Conservation (phyloP, 192 early-diverging fungal species). For the Coemansia sp. region DNA sequence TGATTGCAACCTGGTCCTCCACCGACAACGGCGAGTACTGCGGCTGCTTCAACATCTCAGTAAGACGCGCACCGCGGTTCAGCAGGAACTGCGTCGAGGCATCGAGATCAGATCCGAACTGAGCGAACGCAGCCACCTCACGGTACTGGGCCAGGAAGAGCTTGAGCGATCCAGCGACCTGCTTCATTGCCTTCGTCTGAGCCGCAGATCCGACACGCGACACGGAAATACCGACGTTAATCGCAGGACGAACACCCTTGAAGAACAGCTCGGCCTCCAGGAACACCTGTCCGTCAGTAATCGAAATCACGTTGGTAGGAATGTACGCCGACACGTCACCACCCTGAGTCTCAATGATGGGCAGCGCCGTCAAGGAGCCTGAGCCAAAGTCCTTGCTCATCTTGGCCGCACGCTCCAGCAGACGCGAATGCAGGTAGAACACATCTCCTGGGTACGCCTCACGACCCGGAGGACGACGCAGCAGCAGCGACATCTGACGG, state of each 20-base stretch:
- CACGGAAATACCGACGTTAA: slow-evolving; percentile 99
- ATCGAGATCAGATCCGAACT: slow-evolving; percentile 99
- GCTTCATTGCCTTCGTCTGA: slow-evolving; percentile 99
- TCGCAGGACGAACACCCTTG: slow-evolving; percentile 99
- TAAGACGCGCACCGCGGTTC: slow-evolving; percentile 99
- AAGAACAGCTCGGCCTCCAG: slow-evolving; percentile 99
- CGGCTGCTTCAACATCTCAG: slow-evolving; percentile 99
- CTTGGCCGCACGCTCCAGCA: slow-evolving; percentile 99
- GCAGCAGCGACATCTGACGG: slow-evolving; percentile 99
- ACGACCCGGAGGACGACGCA: slow-evolving; percentile 99
- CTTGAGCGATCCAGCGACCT: slow-evolving; percentile 99
- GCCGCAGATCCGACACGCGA: slow-evolving; percentile 99
- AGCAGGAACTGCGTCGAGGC: slow-evolving; percentile 99
- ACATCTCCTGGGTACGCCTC: slow-evolving; percentile 99
- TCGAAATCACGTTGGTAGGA: slow-evolving; percentile 99
- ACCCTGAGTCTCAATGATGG: slow-evolving; percentile 99
- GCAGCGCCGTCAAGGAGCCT: slow-evolving; percentile 97
- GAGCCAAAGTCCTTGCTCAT: slow-evolving; percentile 95
- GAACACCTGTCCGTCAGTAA: slow-evolving; percentile 99
- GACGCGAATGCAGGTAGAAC: slow-evolving; percentile 99
- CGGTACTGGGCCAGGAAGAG: slow-evolving; percentile 99
- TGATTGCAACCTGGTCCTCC: slow-evolving; percentile 97
- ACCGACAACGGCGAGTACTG: slow-evolving; percentile 96
- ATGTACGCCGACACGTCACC: slow-evolving; percentile 99
- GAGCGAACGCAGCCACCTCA: slow-evolving; percentile 99